phyloP scores from a whole-genome alignment of 2,329 filamentous ascomycete genomes.

The Setomelanomma holmii region DNA sequence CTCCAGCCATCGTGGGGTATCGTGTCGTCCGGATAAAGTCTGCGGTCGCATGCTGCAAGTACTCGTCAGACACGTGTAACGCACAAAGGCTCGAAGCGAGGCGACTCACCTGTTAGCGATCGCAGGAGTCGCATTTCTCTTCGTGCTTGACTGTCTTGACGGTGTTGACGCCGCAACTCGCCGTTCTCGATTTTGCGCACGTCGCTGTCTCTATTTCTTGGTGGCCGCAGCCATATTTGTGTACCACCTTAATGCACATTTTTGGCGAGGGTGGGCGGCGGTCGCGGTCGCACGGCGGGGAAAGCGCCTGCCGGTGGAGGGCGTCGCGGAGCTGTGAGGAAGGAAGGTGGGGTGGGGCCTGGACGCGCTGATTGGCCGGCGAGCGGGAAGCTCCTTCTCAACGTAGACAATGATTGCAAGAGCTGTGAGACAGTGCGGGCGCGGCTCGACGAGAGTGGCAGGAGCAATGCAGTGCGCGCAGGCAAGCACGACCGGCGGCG shows the following conservation, averaged over 20 bases:
- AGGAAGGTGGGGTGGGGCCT: conserved; percentile 31
- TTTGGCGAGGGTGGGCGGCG: conserved; percentile 23
- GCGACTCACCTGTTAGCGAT: conserved; percentile 50
- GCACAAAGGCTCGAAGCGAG: conserved; percentile 8
- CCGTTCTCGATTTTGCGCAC: conserved; percentile 55
- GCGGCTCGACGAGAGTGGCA: conserved; percentile 11
- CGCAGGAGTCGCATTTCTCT: conserved; percentile 56
- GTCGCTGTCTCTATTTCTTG: conserved; percentile 51
- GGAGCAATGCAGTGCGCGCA: neutral
- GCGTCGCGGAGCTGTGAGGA: conserved; percentile 10
- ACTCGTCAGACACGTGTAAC: conserved; percentile 39
- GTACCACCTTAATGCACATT: conserved; percentile 58
- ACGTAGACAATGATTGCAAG: conserved; percentile 11
- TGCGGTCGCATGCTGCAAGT: conserved; percentile 35
- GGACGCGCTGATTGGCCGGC: conserved; percentile 34
- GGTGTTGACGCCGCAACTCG: conserved; percentile 51
- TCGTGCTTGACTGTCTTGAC: conserved; percentile 56
- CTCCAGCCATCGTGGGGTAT: conserved; percentile 42
- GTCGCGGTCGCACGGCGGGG: conserved; percentile 29
- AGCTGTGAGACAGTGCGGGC: conserved; percentile 12
- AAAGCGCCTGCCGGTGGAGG: conserved; percentile 26
- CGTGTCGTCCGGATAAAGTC: conserved; percentile 35
- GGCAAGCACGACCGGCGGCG: neutral
- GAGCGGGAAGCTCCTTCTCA: conserved; percentile 28
- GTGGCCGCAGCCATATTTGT: conserved; percentile 57